Base-by-base conservation (phyloP, 75 land plant species). In the Pinus taeda region DNA sequence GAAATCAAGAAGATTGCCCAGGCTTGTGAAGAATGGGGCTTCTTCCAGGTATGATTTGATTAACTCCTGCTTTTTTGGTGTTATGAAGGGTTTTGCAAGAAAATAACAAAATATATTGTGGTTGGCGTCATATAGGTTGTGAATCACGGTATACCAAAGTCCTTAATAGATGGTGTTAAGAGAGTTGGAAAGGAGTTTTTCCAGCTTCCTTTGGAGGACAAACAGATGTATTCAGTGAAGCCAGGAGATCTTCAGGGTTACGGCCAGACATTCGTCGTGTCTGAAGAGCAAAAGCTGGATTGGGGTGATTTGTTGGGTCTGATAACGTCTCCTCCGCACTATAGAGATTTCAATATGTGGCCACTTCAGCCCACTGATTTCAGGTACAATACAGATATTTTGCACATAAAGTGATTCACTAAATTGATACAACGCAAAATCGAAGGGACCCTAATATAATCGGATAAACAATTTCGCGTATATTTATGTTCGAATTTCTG, bases 1-100 rank as follows among this genome's bases (percentile, higher is more conserved):
- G 71, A 69, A 21, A 42, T 69, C 2, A 67, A 37, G 2, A 84
- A 77, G 74, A 58, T 84, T n/a, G 81, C 57, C 14, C 15, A 73
- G 24, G 89, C 89, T 84, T 82, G 86, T 73, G 30, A 82, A 39
- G 82, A 81, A 7, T 86, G 88, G 85, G 88, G 88, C 15, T 86
- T 86, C 78, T 86, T 83, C 26, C 88, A 86, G 82, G 88, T 83
- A 80, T 69, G 11, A 2, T 30, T 39, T 69, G 71, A 69, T 45
- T 6, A 45, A 6, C 1, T 45, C 8, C 8, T 45, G 49, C 49
- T 45, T 45, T 45, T 0, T 45, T 45, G 49, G 7, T 45, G 8
- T 6, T 8, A 45, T 6, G 6, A 4, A 45, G 0, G 8, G 0
- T 45, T 45, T 45, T 45, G 49, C 9, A 45, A 6, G 49, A 45